Base-by-base conservation (phyloP, 2,329 filamentous ascomycete species). In the Fusarium paranaense region DNA sequence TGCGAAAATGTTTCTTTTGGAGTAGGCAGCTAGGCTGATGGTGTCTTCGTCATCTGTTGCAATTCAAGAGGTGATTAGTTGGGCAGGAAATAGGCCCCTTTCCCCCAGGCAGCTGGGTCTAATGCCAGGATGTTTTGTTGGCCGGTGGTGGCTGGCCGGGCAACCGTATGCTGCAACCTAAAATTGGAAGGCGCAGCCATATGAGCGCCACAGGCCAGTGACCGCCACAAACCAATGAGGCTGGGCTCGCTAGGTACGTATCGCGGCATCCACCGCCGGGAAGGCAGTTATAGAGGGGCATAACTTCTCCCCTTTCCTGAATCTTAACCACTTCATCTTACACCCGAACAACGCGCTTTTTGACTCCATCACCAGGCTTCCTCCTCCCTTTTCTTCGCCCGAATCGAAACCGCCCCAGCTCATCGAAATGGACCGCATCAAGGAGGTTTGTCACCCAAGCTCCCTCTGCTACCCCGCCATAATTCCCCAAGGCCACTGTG, bases 391-490 rank as follows among this genome's bases (percentile, higher is more conserved):
- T 63, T 69, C 57, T 67, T 54, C 64, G 57, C 59, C 54, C 33
- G 62, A 65, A 66, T 45, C 22, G 58, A 65, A 62, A n/a, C 33
- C 57, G 56, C 67, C 65, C 58, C 57, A 66, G 62, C 67, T 62
- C 69, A 69, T 61, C 47, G 89, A 81, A 81, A 96, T 96, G 94
- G 94, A 97, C 86, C 93, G 93, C 86, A 95, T 97, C 85, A 95
- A 94, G 92, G 92, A 95, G 90, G 94, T 95, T 85, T 88, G 92
- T 89, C 66, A 60, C 67, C 67, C 42, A 42, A 71, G 64, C 70
- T 74, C 65, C 65, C 65, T 66, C 58, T 61, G 67, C 68, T 78
- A 76, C 80, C 80, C 80, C 81, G 77, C 80, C 79, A 80, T 78
- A 47, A 76, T 67, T 69, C 74, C 72, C 73, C 66, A 65, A 64